A percentile compares a stretch with the other conserved stretches of the same genome.
Evolutionary conservation across 805 yeast genomes (phyloP).

Genomic region (Starmerella stigmatis): DNA sequence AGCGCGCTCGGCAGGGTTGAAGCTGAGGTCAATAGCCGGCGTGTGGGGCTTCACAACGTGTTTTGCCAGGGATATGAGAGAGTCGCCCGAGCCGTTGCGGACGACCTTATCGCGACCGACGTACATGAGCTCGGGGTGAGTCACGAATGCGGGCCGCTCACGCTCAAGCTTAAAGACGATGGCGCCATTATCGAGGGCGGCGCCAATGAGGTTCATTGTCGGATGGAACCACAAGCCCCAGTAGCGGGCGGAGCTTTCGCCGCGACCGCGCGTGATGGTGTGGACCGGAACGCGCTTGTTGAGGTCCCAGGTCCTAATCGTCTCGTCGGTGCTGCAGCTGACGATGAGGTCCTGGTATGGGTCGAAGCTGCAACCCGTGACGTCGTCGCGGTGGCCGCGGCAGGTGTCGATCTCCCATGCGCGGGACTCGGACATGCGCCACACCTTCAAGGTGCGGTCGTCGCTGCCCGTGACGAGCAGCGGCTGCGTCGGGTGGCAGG

Average conservation of each 20-base stretch:
- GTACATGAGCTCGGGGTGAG: slow-evolving; percentile 54
- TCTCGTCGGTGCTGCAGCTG: slow-evolving; percentile 92
- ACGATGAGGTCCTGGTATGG: slow-evolving; percentile 85
- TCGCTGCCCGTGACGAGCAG: slow-evolving; percentile 92
- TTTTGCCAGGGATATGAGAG: slow-evolving; percentile 45
- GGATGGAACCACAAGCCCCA: slow-evolving; percentile 92
- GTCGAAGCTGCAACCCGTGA: slow-evolving; percentile 80
- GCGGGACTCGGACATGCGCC: slow-evolving; percentile 96
- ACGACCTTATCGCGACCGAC: slow-evolving; percentile 65
- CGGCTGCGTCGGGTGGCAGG: slow-evolving; percentile 95
- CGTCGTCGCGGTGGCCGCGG: slow-evolving; percentile 93
- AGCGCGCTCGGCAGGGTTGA: slow-evolving; percentile 86
- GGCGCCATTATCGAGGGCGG: slow-evolving; percentile 94
- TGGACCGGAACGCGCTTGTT: slow-evolving; percentile 88
- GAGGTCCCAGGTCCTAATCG: slow-evolving; percentile 93
- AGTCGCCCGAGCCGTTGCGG: slow-evolving; percentile 54
- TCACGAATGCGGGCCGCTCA: slow-evolving; percentile 85
- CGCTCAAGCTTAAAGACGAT: slow-evolving; percentile 96
- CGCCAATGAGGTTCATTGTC: slow-evolving; percentile 79
- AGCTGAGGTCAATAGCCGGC: slow-evolving; percentile 47
- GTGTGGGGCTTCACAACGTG: background rate
- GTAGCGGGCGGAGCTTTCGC: slow-evolving; percentile 33
- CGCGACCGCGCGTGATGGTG: slow-evolving; percentile 86
- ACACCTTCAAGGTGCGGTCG: slow-evolving; percentile 85
- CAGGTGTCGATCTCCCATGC: slow-evolving; percentile 99